These are phyloP conservation scores for Scutellaria galericulata DNA, from an alignment of 257 asterid genomes.

Conservation along the genomic window DNA sequence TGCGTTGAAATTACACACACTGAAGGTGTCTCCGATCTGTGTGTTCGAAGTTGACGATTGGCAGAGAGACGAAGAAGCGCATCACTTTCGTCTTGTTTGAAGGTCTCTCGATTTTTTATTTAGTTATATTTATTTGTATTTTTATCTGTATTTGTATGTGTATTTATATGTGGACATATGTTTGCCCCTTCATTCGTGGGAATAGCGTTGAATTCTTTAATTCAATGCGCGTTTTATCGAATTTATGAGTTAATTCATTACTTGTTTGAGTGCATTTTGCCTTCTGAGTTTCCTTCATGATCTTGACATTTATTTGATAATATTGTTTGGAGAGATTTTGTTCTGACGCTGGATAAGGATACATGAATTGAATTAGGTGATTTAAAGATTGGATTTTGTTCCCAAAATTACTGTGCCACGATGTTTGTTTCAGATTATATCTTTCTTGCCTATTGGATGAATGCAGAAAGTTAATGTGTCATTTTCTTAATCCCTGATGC, in stretches of 20 bases:
- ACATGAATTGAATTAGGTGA: constrained; percentile 27
- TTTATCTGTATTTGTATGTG: background rate
- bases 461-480: background rate
- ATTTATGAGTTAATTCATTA: background rate
- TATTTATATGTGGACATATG: background rate
- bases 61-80: constrained; percentile 26
- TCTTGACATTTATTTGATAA: constrained; percentile 30
- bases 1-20: constrained; percentile 35
- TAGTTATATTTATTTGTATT: background rate
- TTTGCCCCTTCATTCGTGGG: constrained; percentile 14
- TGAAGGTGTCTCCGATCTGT: constrained; percentile 42
- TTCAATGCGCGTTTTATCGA: background rate
- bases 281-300: background rate
- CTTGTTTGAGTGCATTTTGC: constrained; percentile 4
- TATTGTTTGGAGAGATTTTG: constrained; percentile 4
- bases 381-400: constrained; percentile 13
- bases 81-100: constrained; percentile 28
- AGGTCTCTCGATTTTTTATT: constrained; percentile 33
- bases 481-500: background rate
- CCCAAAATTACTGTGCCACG: background rate
- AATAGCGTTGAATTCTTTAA: background rate
- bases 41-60: constrained; percentile 37
- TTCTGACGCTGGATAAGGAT: background rate
- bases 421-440: constrained; percentile 18
- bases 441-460: constrained; percentile 8